These are phyloP conservation scores for Zygotorulaspora mrakii DNA, from an alignment of 1,139 yeast species.

Conservation along the genomic window DNA sequence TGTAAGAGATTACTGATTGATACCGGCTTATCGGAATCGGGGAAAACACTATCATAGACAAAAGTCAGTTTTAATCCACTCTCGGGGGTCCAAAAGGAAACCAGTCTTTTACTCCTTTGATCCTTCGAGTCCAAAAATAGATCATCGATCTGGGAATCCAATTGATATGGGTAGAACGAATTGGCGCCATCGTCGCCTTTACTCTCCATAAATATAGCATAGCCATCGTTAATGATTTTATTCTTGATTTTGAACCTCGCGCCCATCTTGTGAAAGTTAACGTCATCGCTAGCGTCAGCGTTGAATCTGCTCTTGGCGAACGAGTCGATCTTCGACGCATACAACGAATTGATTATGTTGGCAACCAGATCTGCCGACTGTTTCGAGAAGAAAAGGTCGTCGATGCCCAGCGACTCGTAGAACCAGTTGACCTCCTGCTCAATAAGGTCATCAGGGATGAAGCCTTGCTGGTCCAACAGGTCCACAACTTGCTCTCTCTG, in stretches of 20 bases:
- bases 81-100: constrained; percentile 68
- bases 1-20: constrained; percentile 35
- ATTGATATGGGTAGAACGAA: constrained; percentile 39
- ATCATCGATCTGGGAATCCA: constrained; percentile 74
- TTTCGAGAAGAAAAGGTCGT: constrained; percentile 85
- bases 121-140: constrained; percentile 55
- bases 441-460: constrained; percentile 81
- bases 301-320: constrained; percentile 52
- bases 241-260: constrained; percentile 27
- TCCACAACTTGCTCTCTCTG: constrained; percentile 84
- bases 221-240: constrained; percentile 50
- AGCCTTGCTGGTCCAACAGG: constrained; percentile 74
- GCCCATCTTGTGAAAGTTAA: constrained; percentile 21
- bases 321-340: constrained; percentile 91
- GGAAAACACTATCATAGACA: constrained; percentile 74
- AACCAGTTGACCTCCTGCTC: constrained; percentile 90
- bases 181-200: constrained; percentile 32
- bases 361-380: constrained; percentile 78
- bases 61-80: constrained; percentile 76
- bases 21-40: constrained; percentile 38
- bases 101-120: constrained; percentile 60
- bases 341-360: constrained; percentile 76
- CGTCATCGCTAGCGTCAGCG: constrained; percentile 17
- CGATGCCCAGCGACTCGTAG: constrained; percentile 82
- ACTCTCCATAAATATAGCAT: constrained; percentile 82